Conservation (phyloP, 352 stramenopile genomes). For the Phytophthora melonis region DNA sequence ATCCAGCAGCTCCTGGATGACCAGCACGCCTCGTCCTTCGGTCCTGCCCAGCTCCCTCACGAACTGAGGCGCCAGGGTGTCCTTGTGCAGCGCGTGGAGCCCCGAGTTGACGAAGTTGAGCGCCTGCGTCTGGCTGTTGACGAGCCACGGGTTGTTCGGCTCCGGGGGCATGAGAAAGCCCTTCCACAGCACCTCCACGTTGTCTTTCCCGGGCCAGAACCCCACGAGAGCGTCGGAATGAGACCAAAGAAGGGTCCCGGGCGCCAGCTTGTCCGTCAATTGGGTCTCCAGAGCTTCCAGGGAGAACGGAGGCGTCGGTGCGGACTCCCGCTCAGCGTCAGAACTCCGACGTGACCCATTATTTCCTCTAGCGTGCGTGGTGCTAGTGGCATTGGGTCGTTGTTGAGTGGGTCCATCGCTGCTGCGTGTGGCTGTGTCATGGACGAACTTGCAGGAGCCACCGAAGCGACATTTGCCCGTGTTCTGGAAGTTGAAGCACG, state of each 20-base stretch:
- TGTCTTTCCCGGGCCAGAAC: conserved; percentile 33
- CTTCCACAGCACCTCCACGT: conserved; percentile 43
- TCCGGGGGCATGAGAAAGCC: conserved; percentile 37
- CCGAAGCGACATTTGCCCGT: conserved; percentile 36
- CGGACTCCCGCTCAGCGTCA: background rate
- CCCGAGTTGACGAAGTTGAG: conserved; percentile 55
- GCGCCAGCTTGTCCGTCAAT: conserved; percentile 31
- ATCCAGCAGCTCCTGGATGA: conserved; percentile 40
- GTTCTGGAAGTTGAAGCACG: conserved; percentile 39
- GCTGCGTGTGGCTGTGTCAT: conserved; percentile 1
- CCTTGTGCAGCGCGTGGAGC: conserved; percentile 46
- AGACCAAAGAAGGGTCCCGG: conserved; percentile 25
- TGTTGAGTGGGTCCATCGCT: background rate
- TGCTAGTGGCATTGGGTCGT: background rate
- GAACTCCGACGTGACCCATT: background rate
- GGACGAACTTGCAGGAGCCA: conserved; percentile 29
- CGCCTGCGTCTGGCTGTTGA: conserved; percentile 46
- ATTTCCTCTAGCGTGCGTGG: background rate
- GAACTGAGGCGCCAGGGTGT: conserved; percentile 41
- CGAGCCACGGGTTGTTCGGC: conserved; percentile 19
- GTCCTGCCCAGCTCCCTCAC: conserved; percentile 43
- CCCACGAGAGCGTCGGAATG: conserved; percentile 40
- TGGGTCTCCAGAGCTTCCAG: conserved; percentile 24
- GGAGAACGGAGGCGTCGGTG: conserved; percentile 24
- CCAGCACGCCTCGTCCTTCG: conserved; percentile 35